phyloP scores from a whole-genome alignment of 148 eudicot genomes.

The Nyssa sinensis region DNA sequence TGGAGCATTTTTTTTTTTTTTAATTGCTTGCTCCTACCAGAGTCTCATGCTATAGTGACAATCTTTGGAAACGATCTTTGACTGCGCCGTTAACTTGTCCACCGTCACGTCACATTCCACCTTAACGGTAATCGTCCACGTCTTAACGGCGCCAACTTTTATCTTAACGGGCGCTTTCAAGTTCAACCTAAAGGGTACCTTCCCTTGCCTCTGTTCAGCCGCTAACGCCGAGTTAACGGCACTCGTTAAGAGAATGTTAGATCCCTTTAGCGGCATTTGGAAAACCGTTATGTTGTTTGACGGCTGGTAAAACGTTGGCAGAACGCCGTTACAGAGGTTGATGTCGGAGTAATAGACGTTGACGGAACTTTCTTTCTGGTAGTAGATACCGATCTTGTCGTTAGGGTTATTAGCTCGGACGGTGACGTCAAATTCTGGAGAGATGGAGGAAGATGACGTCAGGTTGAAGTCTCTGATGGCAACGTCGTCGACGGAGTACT shows the following conservation, averaged over 20 bases:
- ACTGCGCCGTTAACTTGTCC: constrained; percentile 40
- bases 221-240: constrained; percentile 34
- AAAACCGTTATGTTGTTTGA: constrained; percentile 50
- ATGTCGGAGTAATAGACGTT: constrained; percentile 44
- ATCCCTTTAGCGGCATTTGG: constrained; percentile 47
- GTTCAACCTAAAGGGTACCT: constrained; percentile 51
- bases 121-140: constrained; percentile 63
- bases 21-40: constrained; percentile 36
- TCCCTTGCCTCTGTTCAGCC: constrained; percentile 28
- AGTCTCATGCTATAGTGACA: constrained; percentile 52
- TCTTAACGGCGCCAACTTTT: constrained; percentile 58
- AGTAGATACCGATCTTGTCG: constrained; percentile 61
- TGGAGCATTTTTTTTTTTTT: background rate
- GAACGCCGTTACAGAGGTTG: constrained; percentile 42
- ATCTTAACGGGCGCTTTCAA: constrained; percentile 59
- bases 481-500: constrained; percentile 44
- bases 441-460: constrained; percentile 30
- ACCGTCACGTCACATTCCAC: constrained; percentile 54
- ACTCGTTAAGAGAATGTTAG: constrained; percentile 43
- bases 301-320: constrained; percentile 69
- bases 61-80: constrained; percentile 52
- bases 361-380: constrained; percentile 44
- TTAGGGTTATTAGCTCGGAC: constrained; percentile 55
- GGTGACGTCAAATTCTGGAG: constrained; percentile 66
- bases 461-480: constrained; percentile 56